Conservation (phyloP, 1,139 yeast species). For the Suhomyces maxii region DNA sequence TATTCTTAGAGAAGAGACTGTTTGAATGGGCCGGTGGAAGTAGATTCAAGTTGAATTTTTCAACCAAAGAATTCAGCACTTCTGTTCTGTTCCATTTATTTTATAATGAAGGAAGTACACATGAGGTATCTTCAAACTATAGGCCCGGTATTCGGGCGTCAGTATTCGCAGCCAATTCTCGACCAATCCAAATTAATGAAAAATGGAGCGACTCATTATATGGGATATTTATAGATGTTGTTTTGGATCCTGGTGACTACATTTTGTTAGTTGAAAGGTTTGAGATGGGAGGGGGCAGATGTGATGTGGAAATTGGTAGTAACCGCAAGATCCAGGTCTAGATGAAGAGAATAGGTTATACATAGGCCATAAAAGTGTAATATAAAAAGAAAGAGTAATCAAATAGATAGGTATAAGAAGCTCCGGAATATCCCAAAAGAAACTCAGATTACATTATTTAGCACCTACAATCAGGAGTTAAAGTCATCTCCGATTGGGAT, state of each 20-base stretch:
- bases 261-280: conserved; percentile 49
- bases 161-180: conserved; percentile 32
- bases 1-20: conserved; percentile 26
- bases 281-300: conserved; percentile 45
- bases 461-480: too few relatives aligned
- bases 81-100: conserved; percentile 28
- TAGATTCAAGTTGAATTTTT: conserved; percentile 35
- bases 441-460: too few relatives aligned
- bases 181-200: conserved; percentile 35
- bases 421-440: neutral
- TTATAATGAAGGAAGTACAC: conserved; percentile 18
- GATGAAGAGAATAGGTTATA: too few relatives aligned
- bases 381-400: neutral
- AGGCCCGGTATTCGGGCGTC: conserved; percentile 47
- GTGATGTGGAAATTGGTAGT: conserved; percentile 41
- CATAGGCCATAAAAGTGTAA: too few relatives aligned
- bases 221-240: conserved; percentile 45
- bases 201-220: conserved; percentile 44
- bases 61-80: conserved; percentile 20
- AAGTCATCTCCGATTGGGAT: neutral
- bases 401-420: neutral
- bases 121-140: conserved; percentile 28
- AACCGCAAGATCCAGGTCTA: conserved; percentile 2
- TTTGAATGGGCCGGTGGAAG: conserved; percentile 42
- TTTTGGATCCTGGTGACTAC: conserved; percentile 31